These are phyloP conservation scores for Fusarium nanum DNA, from an alignment of 2,329 filamentous ascomycete species.

Conservation along the genomic window DNA sequence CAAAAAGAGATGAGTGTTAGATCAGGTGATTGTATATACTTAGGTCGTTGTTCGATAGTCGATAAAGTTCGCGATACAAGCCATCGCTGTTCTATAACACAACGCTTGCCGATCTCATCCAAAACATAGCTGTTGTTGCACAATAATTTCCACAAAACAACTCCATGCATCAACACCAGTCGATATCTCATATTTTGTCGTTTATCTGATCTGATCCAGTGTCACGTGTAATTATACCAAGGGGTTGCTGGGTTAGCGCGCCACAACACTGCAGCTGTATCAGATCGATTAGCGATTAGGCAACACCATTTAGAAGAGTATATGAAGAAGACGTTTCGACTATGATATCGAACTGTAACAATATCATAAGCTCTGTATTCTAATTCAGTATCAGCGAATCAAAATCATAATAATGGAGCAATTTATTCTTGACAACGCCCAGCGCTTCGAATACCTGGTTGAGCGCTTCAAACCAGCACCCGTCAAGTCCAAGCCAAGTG, in stretches of 20 bases:
- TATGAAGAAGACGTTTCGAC: constrained; percentile 3
- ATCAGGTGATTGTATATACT: no score
- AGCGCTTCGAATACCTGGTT: constrained; percentile 48
- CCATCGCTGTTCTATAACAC: no score
- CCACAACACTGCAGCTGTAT: constrained; percentile 6
- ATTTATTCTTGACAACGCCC: constrained; percentile 49
- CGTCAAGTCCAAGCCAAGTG: constrained; percentile 5
- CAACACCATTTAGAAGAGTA: constrained; percentile 24
- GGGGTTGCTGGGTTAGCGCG: constrained; percentile 35
- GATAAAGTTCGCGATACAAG: neutral
- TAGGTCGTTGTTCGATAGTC: neutral
- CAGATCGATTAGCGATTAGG: constrained; percentile 37
- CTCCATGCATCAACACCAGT: no score
- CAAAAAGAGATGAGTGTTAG: no score
- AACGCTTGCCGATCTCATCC: no score
- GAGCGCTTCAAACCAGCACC: constrained; percentile 43
- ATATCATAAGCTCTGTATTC: fast-evolving
- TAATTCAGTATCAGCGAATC: neutral
- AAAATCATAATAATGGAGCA: constrained; percentile 47
- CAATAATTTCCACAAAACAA: neutral
- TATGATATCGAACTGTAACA: neutral
- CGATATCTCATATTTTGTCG: neutral
- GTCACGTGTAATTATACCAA: neutral
- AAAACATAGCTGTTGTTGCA: neutral
- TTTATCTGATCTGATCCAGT: neutral